A percentile compares a stretch with the other conserved stretches of the same genome.
phyloP scores from a whole-genome alignment of 805 yeast species.

The Naumovozyma baii region DNA sequence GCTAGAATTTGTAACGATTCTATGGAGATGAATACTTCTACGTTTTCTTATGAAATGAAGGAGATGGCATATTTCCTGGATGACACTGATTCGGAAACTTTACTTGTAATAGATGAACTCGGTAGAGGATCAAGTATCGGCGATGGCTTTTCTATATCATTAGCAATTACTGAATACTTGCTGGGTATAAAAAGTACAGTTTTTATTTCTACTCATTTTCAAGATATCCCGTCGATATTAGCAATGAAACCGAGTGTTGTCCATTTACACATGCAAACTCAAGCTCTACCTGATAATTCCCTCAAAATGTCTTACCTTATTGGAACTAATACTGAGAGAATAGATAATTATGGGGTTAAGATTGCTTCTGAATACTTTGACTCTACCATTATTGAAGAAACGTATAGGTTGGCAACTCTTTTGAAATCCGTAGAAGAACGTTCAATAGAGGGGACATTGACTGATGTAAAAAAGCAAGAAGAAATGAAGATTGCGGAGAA shows the following conservation, averaged over 20 bases:
- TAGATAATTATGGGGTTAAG: conserved; percentile 29
- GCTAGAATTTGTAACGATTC: conserved; percentile 34
- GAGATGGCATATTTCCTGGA: conserved; percentile 39
- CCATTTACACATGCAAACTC: conserved; percentile 33
- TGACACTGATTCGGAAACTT: conserved; percentile 23
- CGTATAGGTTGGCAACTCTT: conserved; percentile 19
- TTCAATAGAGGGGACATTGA: conserved; percentile 5
- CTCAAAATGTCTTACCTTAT: conserved; percentile 29
- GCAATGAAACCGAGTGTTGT: conserved; percentile 28
- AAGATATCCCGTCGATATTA: conserved; percentile 33
- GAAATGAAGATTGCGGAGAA: conserved; percentile 4
- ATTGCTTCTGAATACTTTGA: conserved; percentile 24
- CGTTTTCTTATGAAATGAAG: conserved; percentile 40
- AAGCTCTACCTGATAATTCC: conserved; percentile 6
- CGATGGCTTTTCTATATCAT: conserved; percentile 46
- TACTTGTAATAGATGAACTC: conserved; percentile 45
- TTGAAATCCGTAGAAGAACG: conserved; percentile 5
- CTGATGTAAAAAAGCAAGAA: conserved; percentile 4
- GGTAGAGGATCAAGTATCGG: conserved; percentile 44
- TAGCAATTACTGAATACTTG: conserved; percentile 35
- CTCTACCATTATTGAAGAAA: conserved; percentile 18
- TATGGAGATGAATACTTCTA: conserved; percentile 31
- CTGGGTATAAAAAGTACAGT: conserved; percentile 24
- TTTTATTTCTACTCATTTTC: conserved; percentile 39
- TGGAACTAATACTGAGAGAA: conserved; percentile 12